A percentile compares a stretch with the other conserved stretches of the same genome.
These are phyloP conservation scores for Protomyces pachydermus DNA, from an alignment of 1,139 yeast species.

Conservation along the genomic window DNA sequence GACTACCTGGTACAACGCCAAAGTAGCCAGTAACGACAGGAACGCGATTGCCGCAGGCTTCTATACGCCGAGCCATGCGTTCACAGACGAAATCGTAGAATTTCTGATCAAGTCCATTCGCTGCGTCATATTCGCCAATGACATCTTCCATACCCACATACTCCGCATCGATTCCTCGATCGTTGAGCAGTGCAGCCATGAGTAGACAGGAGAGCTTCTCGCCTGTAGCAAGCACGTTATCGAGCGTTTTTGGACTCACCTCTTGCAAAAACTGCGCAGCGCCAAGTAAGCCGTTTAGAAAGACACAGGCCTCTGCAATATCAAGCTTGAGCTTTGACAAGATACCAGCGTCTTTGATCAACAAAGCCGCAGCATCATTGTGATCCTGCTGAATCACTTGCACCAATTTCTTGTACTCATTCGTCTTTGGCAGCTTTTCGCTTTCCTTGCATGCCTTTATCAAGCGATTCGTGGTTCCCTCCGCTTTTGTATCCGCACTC, in stretches of 20 bases:
- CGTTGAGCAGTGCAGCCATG: constrained; percentile 79
- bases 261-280: constrained; percentile 93
- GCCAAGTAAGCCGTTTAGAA: constrained; percentile 63
- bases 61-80: constrained; percentile 55
- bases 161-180: constrained; percentile 66
- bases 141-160: constrained; percentile 75
- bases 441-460: constrained; percentile 19
- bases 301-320: constrained; percentile 60
- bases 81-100: constrained; percentile 61
- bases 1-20: constrained; percentile 91
- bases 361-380: constrained; percentile 59
- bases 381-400: constrained; percentile 72
- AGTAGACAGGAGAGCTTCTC: constrained; percentile 86
- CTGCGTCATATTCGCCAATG: constrained; percentile 42
- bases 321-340: constrained; percentile 50
- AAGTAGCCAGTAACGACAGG: constrained; percentile 96
- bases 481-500: constrained; percentile 81
- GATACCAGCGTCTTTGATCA: constrained; percentile 48
- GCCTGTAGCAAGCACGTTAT: constrained; percentile 86
- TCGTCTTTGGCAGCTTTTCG: constrained; percentile 10
- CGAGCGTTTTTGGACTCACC: constrained; percentile 80
- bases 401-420: constrained; percentile 40
- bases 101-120: constrained; percentile 53
- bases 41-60: constrained; percentile 41
- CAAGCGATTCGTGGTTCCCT: constrained; percentile 75